Conservation (phyloP, 495 filamentous ascomycete genomes). For the Penicillium cataractarum region DNA sequence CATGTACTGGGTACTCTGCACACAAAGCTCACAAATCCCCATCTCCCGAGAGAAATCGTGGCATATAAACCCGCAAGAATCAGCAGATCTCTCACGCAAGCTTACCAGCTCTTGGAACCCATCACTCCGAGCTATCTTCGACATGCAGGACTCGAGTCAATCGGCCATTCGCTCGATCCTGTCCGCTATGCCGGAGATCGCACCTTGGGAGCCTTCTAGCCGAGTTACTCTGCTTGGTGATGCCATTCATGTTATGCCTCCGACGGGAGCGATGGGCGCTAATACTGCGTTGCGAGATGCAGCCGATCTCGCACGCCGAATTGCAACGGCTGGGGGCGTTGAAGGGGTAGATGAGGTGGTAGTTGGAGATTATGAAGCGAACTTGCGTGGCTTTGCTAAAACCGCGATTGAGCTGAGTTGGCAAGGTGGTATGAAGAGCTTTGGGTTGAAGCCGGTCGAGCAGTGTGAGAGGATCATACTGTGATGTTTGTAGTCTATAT, state of each 20-base stretch:
- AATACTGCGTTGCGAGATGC: constrained; percentile 58
- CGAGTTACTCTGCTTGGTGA: constrained; percentile 65
- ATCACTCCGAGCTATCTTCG: constrained; percentile 37
- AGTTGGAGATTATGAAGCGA: constrained; percentile 35
- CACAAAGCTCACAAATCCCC: constrained; percentile 24
- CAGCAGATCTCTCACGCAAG: constrained; percentile 25
- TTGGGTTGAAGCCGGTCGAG: constrained; percentile 32
- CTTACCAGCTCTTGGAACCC: constrained; percentile 36
- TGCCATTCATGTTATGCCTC: constrained; percentile 64
- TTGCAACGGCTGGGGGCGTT: constrained; percentile 32
- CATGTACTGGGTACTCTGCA: constrained; percentile 44
- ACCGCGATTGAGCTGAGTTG: constrained; percentile 29
- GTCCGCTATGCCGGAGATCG: constrained; percentile 44
- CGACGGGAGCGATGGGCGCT: constrained; percentile 61
- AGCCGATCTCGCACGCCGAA: constrained; percentile 29
- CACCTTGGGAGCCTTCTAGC: constrained; percentile 33
- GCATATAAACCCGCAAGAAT: constrained; percentile 20
- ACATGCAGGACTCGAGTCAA: constrained; percentile 36
- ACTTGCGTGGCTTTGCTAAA: constrained; percentile 32
- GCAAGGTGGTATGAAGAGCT: constrained; percentile 31
- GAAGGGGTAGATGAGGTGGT: constrained; percentile 28
- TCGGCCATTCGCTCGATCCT: constrained; percentile 37
- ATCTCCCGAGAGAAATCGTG: constrained; percentile 28
- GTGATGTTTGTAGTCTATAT: not conserved
- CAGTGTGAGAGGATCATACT: constrained; percentile 28